Evolutionary conservation across 2,329 filamentous ascomycete genomes (phyloP).

Genomic region (Sporothrix mexicana): DNA sequence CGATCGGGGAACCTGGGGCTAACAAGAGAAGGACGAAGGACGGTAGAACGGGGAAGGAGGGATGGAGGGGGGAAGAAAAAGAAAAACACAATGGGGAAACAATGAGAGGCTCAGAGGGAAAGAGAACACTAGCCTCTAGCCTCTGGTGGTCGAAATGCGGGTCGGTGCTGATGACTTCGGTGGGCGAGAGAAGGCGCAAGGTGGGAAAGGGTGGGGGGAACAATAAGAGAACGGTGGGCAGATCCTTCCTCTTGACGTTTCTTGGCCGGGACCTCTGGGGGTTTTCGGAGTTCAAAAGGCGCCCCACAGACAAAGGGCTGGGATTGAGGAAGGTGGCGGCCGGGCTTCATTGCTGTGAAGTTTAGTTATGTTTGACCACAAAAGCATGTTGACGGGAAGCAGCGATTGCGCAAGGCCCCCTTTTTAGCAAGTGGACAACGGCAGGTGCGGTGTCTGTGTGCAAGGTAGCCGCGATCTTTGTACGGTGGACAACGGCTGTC

Average conservation of each 20-base stretch:
- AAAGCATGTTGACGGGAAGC: not conserved
- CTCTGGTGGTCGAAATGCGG: conserved; percentile 4
- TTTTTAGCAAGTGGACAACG: conserved; percentile 16
- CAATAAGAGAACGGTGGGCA: not conserved
- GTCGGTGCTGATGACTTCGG: conserved; percentile 5
- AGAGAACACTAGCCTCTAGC: not conserved
- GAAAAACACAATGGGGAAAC: not conserved
- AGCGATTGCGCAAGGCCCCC: not conserved
- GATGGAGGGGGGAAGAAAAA: conserved; percentile 1
- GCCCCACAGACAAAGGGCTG: conserved; percentile 21
- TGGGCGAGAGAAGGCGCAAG: conserved; percentile 12
- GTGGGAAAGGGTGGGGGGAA: not conserved
- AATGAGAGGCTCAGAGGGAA: not conserved
- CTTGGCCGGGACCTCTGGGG: not conserved
- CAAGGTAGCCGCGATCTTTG: not conserved
- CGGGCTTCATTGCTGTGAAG: not conserved
- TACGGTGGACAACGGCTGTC: not conserved
- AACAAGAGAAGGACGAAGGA: not conserved
- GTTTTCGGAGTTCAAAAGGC: not conserved
- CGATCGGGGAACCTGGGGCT: conserved; percentile 17
- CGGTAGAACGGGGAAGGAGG: conserved; percentile 1
- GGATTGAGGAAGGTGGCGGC: conserved; percentile 5
- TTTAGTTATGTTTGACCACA: not conserved
- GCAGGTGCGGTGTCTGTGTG: not conserved
- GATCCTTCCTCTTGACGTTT: conserved; percentile 21